Evolutionary conservation across 208 protist species (phyloP).

Genomic region (Balamuthia mandrillaris): DNA sequence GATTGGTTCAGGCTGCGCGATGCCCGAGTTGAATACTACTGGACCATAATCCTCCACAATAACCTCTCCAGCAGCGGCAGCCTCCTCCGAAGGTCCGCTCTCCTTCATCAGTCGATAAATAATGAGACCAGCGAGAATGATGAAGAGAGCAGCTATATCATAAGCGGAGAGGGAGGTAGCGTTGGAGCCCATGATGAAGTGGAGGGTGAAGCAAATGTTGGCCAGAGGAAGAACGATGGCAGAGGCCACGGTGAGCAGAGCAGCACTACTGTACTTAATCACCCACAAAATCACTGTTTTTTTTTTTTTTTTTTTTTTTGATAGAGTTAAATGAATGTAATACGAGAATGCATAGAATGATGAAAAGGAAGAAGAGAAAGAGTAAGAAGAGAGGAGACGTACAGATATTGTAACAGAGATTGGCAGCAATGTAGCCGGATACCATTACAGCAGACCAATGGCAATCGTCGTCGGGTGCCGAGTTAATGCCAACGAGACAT

Average conservation of each 20-base stretch:
- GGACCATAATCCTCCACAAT: no score
- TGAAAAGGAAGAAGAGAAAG: no score
- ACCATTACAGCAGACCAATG: neutral
- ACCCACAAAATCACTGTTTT: constrained; percentile 36
- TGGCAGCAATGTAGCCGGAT: constrained; percentile 26
- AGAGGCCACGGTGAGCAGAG: constrained; percentile 35
- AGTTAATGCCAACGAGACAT: constrained; percentile 31
- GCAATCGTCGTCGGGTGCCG: neutral
- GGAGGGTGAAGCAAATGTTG: constrained; percentile 41
- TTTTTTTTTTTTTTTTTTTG: no score
- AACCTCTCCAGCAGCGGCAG: no score
- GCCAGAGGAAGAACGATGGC: constrained; percentile 38
- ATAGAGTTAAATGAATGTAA: no score
- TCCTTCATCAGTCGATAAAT: constrained; percentile 35
- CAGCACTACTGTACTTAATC: constrained; percentile 39
- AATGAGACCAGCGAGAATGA: constrained; percentile 33
- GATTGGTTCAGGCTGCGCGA: no score
- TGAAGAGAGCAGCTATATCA: constrained; percentile 36
- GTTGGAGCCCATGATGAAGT: constrained; percentile 40
- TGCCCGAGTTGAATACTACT: no score
- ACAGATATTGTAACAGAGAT: constrained; percentile 47
- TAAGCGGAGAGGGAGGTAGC: constrained; percentile 11
- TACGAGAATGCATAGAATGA: no score
- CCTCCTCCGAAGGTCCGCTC: no score
- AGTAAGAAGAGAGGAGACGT: no score